Evolutionary conservation across 225 moss, liverwort and hornwort genomes (phyloP).

Genomic region (Bryum argenteum): DNA sequence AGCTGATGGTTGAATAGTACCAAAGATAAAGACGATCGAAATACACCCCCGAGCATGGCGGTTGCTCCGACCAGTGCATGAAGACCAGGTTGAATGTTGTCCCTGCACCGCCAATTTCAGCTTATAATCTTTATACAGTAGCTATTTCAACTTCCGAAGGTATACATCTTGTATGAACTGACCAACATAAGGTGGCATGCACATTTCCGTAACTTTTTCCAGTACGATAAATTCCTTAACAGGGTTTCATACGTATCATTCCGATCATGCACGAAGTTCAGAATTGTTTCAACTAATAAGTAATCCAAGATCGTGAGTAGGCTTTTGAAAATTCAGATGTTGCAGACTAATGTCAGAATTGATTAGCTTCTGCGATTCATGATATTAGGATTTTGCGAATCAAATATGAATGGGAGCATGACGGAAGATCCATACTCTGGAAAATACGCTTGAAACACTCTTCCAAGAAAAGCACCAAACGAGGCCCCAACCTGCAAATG

Average conservation of each 20-base stretch:
- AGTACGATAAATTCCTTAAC: too few species aligned
- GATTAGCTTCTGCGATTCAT: too few species aligned
- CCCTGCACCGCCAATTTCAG: conserved; percentile 32
- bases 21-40: conserved; percentile 82
- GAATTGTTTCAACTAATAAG: too few species aligned
- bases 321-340: too few species aligned
- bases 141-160: conserved; percentile 3
- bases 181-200: too few species aligned
- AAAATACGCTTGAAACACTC: conserved; percentile 54
- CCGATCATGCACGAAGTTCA: too few species aligned
- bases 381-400: not conserved
- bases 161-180: conserved; percentile 4
- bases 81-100: conserved; percentile 74
- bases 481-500: conserved; percentile 70
- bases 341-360: too few species aligned
- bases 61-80: conserved; percentile 87
- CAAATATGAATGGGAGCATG: not conserved
- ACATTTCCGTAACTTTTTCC: too few species aligned
- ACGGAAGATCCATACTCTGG: conserved; percentile 48
- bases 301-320: too few species aligned
- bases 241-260: too few species aligned
- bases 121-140: not conserved
- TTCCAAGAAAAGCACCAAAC: conserved; percentile 77
- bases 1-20: conserved; percentile 33
- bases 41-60: conserved; percentile 84